Evolutionary conservation across 2,329 filamentous ascomycete genomes (phyloP).

Genomic region (Colletotrichum tanaceti): DNA sequence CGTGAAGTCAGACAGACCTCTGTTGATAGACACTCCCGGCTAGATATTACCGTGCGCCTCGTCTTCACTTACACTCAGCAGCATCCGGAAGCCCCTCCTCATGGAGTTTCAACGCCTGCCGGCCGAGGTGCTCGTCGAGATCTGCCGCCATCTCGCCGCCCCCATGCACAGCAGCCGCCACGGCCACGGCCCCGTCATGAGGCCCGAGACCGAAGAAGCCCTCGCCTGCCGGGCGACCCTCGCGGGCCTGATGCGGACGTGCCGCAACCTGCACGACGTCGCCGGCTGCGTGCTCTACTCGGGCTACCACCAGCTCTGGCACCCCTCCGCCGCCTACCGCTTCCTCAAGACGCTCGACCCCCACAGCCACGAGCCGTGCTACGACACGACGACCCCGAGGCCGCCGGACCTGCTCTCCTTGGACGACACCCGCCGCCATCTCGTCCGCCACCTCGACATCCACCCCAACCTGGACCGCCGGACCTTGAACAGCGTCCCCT

Average conservation of each 20-base stretch:
- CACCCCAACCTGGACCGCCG: background rate
- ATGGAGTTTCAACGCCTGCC: background rate
- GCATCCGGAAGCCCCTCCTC: too few relatives aligned
- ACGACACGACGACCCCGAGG: background rate
- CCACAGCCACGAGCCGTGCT: background rate
- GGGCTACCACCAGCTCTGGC: conserved; percentile 9
- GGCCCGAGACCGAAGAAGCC: background rate
- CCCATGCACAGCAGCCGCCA: conserved; percentile 1
- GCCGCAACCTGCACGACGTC: conserved; percentile 18
- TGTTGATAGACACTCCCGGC: too few relatives aligned
- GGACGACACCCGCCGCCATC: background rate
- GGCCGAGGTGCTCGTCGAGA: conserved; percentile 15
- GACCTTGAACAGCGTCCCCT: background rate
- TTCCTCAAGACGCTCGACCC: conserved; percentile 9
- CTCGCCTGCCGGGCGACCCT: conserved; percentile 8
- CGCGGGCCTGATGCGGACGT: conserved; percentile 20
- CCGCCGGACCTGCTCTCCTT: background rate
- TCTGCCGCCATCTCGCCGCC: conserved; percentile 5
- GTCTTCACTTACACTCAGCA: too few relatives aligned
- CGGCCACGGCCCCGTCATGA: background rate
- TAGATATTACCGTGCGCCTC: too few relatives aligned
- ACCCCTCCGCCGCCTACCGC: background rate
- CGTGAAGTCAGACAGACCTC: too few relatives aligned
- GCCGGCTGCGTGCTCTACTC: conserved; percentile 25
- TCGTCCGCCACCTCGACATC: conserved; percentile 15